A percentile compares a stretch with the other conserved stretches of the same genome.
phyloP scores from a whole-genome alignment of 495 filamentous ascomycete species.

The Penicillium pancosmium region DNA sequence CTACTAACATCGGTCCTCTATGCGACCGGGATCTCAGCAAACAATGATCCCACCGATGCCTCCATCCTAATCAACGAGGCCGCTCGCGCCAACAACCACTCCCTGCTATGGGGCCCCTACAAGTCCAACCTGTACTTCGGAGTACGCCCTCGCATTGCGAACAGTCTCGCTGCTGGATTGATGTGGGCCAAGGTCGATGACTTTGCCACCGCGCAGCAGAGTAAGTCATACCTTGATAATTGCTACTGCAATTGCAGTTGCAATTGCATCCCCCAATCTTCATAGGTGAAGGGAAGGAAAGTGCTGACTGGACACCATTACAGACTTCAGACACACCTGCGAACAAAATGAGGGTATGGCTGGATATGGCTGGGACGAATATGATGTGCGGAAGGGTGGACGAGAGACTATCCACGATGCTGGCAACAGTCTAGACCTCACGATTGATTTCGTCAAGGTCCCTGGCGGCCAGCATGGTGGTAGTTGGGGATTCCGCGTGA shows the following conservation, averaged over 20 bases:
- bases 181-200: conserved; percentile 91
- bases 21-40: conserved; percentile 36
- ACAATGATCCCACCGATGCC: conserved; percentile 37
- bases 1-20: conserved; percentile 36
- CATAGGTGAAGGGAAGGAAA: background rate
- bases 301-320: conserved; percentile 5
- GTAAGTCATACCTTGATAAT: conserved; percentile 54
- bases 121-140: conserved; percentile 96
- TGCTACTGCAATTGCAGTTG: background rate
- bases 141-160: conserved; percentile 81
- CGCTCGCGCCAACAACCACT: conserved; percentile 70
- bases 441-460: conserved; percentile 90
- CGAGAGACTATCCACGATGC: conserved; percentile 87
- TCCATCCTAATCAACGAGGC: conserved; percentile 45
- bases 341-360: conserved; percentile 94
- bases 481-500: conserved; percentile 87
- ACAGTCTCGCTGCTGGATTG: conserved; percentile 80
- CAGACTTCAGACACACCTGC: conserved; percentile 91
- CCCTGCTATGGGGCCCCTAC: conserved; percentile 95
- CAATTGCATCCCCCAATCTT: background rate
- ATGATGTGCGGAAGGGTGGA: conserved; percentile 85
- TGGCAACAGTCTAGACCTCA: conserved; percentile 84
- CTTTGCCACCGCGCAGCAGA: conserved; percentile 73
- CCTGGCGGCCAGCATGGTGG: conserved; percentile 87
- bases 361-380: conserved; percentile 97